Evolutionary conservation across 163 green algal genomes (phyloP).

Genomic region (Botryococcus braunii): DNA sequence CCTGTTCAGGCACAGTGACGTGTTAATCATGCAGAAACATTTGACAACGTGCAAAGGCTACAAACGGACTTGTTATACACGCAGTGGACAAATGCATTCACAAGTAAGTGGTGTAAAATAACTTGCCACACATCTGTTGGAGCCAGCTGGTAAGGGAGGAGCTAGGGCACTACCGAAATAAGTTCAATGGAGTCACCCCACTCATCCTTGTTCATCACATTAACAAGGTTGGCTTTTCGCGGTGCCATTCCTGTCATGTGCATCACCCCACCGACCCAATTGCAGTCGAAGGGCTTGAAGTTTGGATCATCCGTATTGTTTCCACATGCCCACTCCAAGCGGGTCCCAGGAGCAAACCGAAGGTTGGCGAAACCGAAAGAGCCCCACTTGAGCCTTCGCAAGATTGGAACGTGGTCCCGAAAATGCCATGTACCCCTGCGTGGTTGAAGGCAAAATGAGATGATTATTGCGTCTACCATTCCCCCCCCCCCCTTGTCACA

Average conservation of each 20-base stretch:
- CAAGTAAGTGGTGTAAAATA: too few relatives aligned
- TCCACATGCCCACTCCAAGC: constrained; percentile 10
- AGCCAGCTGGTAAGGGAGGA: not conserved
- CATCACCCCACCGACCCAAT: constrained; percentile 10
- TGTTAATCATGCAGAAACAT: not conserved
- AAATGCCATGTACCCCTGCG: constrained; percentile 15
- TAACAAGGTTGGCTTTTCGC: not conserved
- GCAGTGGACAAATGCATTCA: too few relatives aligned
- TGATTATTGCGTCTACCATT: too few relatives aligned
- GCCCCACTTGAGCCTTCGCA: constrained; percentile 17
- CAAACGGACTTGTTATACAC: too few relatives aligned
- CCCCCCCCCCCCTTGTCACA: too few relatives aligned
- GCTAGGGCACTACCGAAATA: too few relatives aligned
- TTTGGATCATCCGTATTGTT: not conserved
- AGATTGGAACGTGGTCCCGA: constrained; percentile 16
- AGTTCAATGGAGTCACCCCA: constrained; percentile 16
- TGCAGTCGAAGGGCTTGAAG: constrained; percentile 12
- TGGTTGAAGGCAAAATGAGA: not conserved
- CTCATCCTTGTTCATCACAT: constrained; percentile 6
- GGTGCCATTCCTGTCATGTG: not conserved
- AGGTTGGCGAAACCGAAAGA: constrained; percentile 18
- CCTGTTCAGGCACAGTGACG: constrained; percentile 1
- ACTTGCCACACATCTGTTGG: too few relatives aligned
- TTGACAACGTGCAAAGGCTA: too few relatives aligned
- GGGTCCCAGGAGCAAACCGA: constrained; percentile 6